These are phyloP conservation scores for Penicillium daleae DNA, from an alignment of 495 filamentous ascomycete genomes.

Conservation along the genomic window DNA sequence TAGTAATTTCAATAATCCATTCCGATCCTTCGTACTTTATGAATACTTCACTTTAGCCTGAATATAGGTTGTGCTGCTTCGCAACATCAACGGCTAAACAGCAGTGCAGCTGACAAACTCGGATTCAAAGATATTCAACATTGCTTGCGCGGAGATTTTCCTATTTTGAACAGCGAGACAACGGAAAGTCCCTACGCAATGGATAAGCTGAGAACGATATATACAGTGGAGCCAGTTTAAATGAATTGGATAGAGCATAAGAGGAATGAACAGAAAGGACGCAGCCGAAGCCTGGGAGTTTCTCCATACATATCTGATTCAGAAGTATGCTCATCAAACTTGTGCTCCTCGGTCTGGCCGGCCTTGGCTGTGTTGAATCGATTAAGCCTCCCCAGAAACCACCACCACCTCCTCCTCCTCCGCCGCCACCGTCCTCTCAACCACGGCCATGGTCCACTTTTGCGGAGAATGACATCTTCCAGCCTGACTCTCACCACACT, in stretches of 20 bases:
- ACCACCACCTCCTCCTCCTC: neutral
- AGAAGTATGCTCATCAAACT: neutral
- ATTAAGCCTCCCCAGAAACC: neutral
- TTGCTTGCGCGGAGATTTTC: neutral
- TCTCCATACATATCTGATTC: neutral
- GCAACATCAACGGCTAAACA: neutral
- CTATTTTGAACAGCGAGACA: neutral
- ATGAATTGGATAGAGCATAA: neutral
- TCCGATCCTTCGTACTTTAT: neutral
- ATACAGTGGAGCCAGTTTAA: neutral
- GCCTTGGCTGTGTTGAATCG: neutral
- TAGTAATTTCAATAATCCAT: neutral
- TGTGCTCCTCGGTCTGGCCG: neutral
- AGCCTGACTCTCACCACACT: conserved; percentile 8
- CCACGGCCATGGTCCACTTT: neutral
- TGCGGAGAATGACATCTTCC: neutral
- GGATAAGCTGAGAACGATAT: neutral
- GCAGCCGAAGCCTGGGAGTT: neutral
- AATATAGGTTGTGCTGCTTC: neutral
- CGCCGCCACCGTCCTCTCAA: neutral
- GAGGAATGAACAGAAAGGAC: neutral
- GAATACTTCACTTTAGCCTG: neutral
- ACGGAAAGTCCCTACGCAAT: neutral
- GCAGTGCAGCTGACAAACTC: neutral
- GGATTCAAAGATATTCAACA: neutral